Base-by-base conservation (phyloP, 2,329 filamentous ascomycete genomes). In the Colletotrichum sp. region DNA sequence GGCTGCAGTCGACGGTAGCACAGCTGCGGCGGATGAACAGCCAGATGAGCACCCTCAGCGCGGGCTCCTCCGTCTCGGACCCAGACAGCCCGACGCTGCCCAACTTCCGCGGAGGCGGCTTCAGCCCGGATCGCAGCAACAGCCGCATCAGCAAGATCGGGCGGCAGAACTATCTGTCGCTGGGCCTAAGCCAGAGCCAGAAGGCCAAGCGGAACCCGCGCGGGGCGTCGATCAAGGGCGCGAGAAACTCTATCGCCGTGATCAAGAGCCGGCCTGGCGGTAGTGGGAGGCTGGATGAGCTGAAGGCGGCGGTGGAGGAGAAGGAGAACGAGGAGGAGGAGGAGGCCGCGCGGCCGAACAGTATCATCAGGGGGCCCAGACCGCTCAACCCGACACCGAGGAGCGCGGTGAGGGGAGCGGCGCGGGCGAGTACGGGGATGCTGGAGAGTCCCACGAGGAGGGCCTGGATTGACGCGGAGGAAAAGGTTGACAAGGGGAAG, bases 21-120 rank as follows among this genome's bases (percentile, higher is more conserved):
- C 87, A 90, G 81, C 87, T 92, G 72, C 87, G 90, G 12, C 86
- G 90, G 67, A 92, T 91, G 89, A 91, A 92, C 83, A 91, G 88
- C 81, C 82, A 88, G 69, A 79, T 90, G 60, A 89, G 87, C 79
- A 84, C 86, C 3, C 84, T 85, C 71, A 89, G 88, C 82, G 81
- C 82, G 21, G 83, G 84, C 2, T 87, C 87, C 1, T 79, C 84
- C 59, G 79, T 80, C 2, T 86, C 82, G 9, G 84, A 83, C 12
- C 78, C 79, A 0, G 83, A 84, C 12, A 87, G 86, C 55, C 85
- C 86, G 3, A 87, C 85, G 10, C 78, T 88, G 21, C 84, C 86
- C 1, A 80, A 78, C 0, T 80, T 87, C 18, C 78, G 86, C 28
- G 84, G 84, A 60, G 86, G 86, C 26, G 84, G 83, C 49, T 85